Percentiles rank a stretch among this genome's conserved stretches.
Conservation (phyloP, 2,329 filamentous ascomycete species). For the Ophiostoma novo-ulmi region DNA sequence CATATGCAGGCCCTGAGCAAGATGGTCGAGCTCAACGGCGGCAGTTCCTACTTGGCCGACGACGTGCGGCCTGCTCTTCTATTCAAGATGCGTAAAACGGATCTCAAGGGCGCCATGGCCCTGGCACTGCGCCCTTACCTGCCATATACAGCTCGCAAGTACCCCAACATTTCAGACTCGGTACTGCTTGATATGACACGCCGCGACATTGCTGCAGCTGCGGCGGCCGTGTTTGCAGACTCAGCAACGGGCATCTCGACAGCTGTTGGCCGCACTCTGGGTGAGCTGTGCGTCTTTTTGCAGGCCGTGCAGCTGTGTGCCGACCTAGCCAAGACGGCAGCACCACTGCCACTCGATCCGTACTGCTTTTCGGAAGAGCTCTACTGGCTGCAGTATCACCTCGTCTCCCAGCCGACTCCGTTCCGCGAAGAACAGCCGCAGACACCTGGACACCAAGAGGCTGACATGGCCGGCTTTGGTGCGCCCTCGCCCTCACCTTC, state of each 20-base stretch:
- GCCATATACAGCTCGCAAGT: slow-evolving; percentile 30
- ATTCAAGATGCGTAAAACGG: slow-evolving; percentile 32
- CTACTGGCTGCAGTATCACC: slow-evolving; percentile 31
- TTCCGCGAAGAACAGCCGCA: slow-evolving; percentile 28
- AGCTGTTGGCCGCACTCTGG: slow-evolving; percentile 29
- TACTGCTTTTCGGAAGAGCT: slow-evolving; percentile 34
- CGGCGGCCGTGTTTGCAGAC: slow-evolving; percentile 29
- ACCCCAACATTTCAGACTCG: slow-evolving; percentile 28
- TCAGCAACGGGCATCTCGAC: slow-evolving; percentile 29
- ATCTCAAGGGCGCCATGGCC: slow-evolving; percentile 36
- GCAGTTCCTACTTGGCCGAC: slow-evolving; percentile 14
- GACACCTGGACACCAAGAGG: slow-evolving; percentile 5
- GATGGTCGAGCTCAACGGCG: slow-evolving; percentile 34
- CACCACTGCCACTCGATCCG: slow-evolving; percentile 30
- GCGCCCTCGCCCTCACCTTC: not conserved
- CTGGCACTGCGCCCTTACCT: slow-evolving; percentile 34
- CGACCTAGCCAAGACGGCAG: slow-evolving; percentile 23
- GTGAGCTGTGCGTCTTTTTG: slow-evolving; percentile 31
- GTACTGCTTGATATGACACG: slow-evolving; percentile 28
- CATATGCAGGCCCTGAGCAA: slow-evolving; percentile 37
- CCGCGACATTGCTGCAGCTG: slow-evolving; percentile 21
- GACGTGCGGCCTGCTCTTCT: slow-evolving; percentile 26
- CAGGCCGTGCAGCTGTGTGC: slow-evolving; percentile 29
- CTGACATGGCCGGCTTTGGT: not conserved
- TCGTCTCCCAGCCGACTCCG: slow-evolving; percentile 31